Evolutionary conservation across 2,329 filamentous ascomycete genomes (phyloP).

Genomic region (Penicillium sp.): DNA sequence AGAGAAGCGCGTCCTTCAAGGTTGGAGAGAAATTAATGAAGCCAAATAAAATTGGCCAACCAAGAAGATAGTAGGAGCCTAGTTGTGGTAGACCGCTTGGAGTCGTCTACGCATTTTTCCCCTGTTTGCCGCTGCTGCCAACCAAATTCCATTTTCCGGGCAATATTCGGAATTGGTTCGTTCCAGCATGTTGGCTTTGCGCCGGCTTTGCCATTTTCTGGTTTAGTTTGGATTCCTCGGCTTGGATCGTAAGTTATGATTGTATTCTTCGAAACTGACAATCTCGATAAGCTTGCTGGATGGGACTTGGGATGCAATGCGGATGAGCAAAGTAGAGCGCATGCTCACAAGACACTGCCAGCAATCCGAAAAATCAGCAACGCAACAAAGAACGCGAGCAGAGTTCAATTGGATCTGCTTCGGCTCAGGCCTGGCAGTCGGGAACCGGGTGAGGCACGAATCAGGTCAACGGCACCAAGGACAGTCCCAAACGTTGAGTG

Average conservation of each 20-base stretch:
- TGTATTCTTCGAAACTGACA: not conserved
- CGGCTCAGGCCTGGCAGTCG: conserved; percentile 24
- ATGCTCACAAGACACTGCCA: not conserved
- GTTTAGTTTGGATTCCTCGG: conserved; percentile 16
- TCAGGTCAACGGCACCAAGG: conserved; percentile 27
- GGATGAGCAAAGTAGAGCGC: not conserved
- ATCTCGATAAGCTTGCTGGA: conserved; percentile 1
- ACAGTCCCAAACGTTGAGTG: conserved; percentile 25
- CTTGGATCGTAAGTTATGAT: conserved; percentile 11
- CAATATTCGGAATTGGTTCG: conserved; percentile 29
- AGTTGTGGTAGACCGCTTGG: conserved; percentile 18
- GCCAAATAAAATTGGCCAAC: conserved; percentile 17
- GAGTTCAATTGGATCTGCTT: conserved; percentile 16
- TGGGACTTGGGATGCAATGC: not conserved
- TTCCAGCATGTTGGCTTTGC: conserved; percentile 9
- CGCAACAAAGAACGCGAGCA: conserved; percentile 1
- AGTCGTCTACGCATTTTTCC: conserved; percentile 22
- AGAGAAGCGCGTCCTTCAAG: not conserved
- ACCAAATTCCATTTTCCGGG: conserved; percentile 28
- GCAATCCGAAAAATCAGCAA: not conserved
- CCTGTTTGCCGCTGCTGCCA: conserved; percentile 31
- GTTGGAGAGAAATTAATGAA: conserved; percentile 3
- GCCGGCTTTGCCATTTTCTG: conserved; percentile 27
- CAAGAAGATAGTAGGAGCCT: conserved; percentile 7
- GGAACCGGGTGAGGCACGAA: conserved; percentile 27